Evolutionary conservation across 2,329 filamentous ascomycete genomes (phyloP).

Genomic region (Pseudofabraea citricarpa): DNA sequence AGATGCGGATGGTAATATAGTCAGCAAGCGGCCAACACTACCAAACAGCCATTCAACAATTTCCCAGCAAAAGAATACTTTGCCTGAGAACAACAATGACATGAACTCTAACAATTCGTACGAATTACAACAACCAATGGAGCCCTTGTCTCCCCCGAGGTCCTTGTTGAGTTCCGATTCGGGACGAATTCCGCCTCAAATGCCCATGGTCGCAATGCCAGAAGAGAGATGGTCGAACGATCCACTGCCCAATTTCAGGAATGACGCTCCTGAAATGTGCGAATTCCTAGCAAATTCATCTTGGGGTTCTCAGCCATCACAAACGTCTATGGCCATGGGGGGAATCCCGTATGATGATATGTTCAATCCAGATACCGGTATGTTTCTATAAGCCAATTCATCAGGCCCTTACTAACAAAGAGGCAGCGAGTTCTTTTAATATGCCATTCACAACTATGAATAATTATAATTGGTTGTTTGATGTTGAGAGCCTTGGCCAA

Average conservation of each 20-base stretch:
- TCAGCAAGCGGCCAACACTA: conserved; percentile 34
- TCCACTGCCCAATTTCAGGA: neutral
- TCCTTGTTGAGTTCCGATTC: conserved; percentile 6
- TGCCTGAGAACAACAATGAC: neutral
- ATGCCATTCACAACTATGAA: conserved; percentile 59
- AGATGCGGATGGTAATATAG: conserved; percentile 46
- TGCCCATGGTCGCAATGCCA: neutral
- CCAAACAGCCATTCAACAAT: conserved; percentile 2
- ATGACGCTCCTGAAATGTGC: conserved; percentile 11
- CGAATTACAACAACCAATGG: conserved; percentile 1
- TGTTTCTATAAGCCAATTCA: neutral
- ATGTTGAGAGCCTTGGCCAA: conserved; percentile 34
- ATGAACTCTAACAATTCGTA: neutral
- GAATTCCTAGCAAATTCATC: conserved; percentile 21
- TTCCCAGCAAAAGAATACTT: conserved; percentile 2
- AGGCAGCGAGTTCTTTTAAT: conserved; percentile 53
- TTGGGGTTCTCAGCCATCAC: conserved; percentile 21
- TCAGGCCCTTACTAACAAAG: conserved; percentile 3
- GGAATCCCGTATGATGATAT: conserved; percentile 44
- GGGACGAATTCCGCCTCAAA: neutral
- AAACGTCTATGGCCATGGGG: conserved; percentile 18
- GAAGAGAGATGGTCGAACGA: conserved; percentile 3
- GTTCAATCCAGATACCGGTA: conserved; percentile 51
- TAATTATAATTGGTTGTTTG: conserved; percentile 61
- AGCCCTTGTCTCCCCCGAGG: conserved; percentile 6